Evolutionary conservation across 805 yeast species (phyloP).

Genomic region (Suhomyces emberorum): DNA sequence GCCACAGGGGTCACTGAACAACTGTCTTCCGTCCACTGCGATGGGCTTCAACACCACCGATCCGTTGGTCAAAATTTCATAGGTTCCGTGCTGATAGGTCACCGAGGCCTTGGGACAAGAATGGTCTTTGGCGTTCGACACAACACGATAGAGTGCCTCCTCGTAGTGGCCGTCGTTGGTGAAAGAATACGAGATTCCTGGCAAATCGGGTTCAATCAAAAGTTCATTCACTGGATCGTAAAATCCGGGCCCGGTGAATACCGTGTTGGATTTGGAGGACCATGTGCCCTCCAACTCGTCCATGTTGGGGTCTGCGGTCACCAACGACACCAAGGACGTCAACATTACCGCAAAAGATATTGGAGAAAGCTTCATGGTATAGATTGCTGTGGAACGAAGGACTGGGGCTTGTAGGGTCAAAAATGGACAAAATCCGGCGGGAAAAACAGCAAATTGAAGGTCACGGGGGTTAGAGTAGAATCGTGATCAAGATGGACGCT

Average conservation of each 20-base stretch:
- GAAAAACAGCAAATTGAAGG: too few species aligned
- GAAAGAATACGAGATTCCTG: conserved; percentile 91
- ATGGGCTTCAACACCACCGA: conserved; percentile 68
- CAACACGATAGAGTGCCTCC: conserved; percentile 80
- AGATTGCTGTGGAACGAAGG: too few species aligned
- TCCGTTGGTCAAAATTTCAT: conserved; percentile 61
- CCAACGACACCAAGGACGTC: conserved; percentile 11
- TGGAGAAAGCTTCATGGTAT: conserved; percentile 5
- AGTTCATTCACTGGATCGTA: conserved; percentile 96
- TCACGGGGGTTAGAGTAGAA: too few species aligned
- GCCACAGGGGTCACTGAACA: conserved; percentile 84
- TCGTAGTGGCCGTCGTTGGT: conserved; percentile 90
- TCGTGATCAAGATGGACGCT: too few species aligned
- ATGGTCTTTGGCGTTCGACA: conserved; percentile 69
- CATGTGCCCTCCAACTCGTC: conserved; percentile 79
- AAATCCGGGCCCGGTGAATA: conserved; percentile 94
- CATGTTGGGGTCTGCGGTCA: conserved; percentile 34
- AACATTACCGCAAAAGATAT: conserved; percentile 5
- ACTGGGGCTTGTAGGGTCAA: too few species aligned
- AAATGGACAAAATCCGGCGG: too few species aligned
- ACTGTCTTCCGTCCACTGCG: conserved; percentile 87
- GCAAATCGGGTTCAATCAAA: conserved; percentile 90
- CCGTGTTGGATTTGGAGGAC: conserved; percentile 91
- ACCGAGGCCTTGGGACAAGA: conserved; percentile 80
- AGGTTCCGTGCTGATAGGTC: conserved; percentile 87